phyloP scores from a whole-genome alignment of 495 filamentous ascomycete genomes.

The Aspergillus cavernicola region DNA sequence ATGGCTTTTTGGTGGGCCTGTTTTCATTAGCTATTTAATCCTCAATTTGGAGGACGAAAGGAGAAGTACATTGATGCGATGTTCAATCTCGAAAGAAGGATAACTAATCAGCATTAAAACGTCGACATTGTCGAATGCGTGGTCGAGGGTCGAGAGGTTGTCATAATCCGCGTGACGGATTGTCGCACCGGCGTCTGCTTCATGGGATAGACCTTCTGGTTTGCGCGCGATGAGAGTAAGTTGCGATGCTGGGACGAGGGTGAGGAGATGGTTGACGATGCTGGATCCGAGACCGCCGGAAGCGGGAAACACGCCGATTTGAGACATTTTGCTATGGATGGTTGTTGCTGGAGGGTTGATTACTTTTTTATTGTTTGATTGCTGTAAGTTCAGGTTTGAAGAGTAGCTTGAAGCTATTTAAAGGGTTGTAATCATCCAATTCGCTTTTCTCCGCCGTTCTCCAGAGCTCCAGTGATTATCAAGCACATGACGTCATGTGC shows the following conservation, averaged over 20 bases:
- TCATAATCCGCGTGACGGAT: slow-evolving; percentile 39
- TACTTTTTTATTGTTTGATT: background rate
- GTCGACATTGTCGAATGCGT: slow-evolving; percentile 35
- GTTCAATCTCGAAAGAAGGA: slow-evolving; percentile 37
- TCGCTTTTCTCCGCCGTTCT: too few species aligned
- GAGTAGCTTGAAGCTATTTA: too few species aligned
- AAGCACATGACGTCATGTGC: too few species aligned
- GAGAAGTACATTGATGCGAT: slow-evolving; percentile 27
- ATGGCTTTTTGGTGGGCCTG: slow-evolving; percentile 52
- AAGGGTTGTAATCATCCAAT: too few species aligned
- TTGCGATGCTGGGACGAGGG: slow-evolving; percentile 33
- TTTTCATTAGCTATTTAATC: background rate
- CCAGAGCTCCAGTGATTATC: too few species aligned
- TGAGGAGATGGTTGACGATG: slow-evolving; percentile 42
- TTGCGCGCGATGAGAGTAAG: slow-evolving; percentile 45
- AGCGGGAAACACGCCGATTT: slow-evolving; percentile 50
- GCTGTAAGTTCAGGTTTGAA: background rate
- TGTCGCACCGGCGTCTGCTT: slow-evolving; percentile 26
- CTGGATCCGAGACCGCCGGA: slow-evolving; percentile 46
- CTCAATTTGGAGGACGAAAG: background rate
- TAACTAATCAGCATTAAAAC: slow-evolving; percentile 41
- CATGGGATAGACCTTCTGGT: slow-evolving; percentile 32
- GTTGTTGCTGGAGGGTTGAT: too few species aligned
- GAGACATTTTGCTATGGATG: slow-evolving; percentile 25
- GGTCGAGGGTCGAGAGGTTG: slow-evolving; percentile 22